These are phyloP conservation scores for Schizochytrium sp. DNA, from an alignment of 108 stramenopile genomes.

Conservation along the genomic window DNA sequence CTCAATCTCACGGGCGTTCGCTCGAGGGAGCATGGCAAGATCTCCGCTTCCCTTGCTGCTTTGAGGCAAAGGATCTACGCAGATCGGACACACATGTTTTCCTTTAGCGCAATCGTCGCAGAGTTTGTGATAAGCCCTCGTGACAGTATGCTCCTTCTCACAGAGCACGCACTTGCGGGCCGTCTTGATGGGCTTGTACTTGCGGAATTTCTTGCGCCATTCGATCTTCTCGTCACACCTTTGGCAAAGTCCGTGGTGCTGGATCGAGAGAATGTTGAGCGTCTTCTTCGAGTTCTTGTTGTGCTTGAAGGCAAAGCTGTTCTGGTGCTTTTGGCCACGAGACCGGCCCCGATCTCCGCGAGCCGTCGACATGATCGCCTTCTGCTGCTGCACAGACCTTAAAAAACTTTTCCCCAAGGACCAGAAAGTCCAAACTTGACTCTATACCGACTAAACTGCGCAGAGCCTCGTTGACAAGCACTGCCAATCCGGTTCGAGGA, in stretches of 20 bases:
- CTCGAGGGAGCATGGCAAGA: conserved; percentile 36
- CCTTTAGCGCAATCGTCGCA: conserved; percentile 80
- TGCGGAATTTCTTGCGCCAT: conserved; percentile 90
- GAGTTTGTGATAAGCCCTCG: conserved; percentile 87
- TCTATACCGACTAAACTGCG: too few species aligned
- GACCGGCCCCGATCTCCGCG: not conserved
- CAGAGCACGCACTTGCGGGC: conserved; percentile 85
- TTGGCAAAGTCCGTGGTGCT: conserved; percentile 88
- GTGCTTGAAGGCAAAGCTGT: conserved; percentile 89
- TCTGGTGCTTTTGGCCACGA: conserved; percentile 81
- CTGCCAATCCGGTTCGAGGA: too few species aligned
- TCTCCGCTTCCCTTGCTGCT: not conserved
- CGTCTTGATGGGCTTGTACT: conserved; percentile 87
- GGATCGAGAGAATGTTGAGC: conserved; percentile 82
- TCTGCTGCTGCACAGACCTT: not conserved
- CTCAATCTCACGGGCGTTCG: conserved; percentile 66
- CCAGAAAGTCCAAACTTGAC: too few species aligned
- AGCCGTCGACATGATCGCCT: conserved; percentile 28
- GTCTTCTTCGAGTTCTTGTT: conserved; percentile 95
- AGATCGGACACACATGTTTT: conserved; percentile 75
- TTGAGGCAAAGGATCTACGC: conserved; percentile 42
- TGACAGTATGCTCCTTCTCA: conserved; percentile 73
- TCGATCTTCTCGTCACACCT: conserved; percentile 93
- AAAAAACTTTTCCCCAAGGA: too few species aligned
- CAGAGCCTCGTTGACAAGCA: too few species aligned